Evolutionary conservation across 306 rosid species (phyloP), one percentile per base, ranked within the genome.

Genomic region (Astragalus glycyphyllos): DNA sequence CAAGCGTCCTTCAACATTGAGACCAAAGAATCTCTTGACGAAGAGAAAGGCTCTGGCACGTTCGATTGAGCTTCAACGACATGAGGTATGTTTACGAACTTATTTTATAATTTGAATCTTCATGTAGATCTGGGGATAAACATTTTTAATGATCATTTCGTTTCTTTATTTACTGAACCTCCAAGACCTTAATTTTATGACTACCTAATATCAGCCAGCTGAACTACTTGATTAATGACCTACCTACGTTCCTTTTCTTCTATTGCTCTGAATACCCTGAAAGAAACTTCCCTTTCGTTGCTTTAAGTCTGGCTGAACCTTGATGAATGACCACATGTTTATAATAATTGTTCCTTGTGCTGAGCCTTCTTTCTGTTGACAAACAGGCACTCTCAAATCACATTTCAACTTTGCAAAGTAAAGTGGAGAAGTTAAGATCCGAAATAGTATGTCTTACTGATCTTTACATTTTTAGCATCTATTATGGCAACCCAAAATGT

Each of bases 21-120:
- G 99, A 79, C 99, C 97, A 37, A 94, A 84, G 88, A 94, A 91
- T 87, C 97, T 94, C 68, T 87, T 94, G 78, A 91, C 99, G 17
- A 94, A 94, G 84, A 84, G 99, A 86, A 94, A 91, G 87, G 99
- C 97, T 50, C 71, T 91, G 55, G 97, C 98, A 32, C 95, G 95
- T 53, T 94, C 97, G 8, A 94, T 94, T 55, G 99, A 94, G 86
- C 88, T 94, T 51, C 99, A 94, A 79, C 84, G 97, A 59, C 97
- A 75, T 5, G 96, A 94, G 95, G 98, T 93, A 86, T 15, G 47
- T 6, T 45, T 69, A 48, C n/a, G 35, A 20, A 74, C 45, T 62
- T 34, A 20, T 57, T 69, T 67, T 34, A 44, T 17, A 51, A 2
- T 17, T 44, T 65, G 48, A 65, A 40, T 68, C 34, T 46, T 71